Evolutionary conservation across 345 rosid species (phyloP).

Genomic region (Populus simonii): DNA sequence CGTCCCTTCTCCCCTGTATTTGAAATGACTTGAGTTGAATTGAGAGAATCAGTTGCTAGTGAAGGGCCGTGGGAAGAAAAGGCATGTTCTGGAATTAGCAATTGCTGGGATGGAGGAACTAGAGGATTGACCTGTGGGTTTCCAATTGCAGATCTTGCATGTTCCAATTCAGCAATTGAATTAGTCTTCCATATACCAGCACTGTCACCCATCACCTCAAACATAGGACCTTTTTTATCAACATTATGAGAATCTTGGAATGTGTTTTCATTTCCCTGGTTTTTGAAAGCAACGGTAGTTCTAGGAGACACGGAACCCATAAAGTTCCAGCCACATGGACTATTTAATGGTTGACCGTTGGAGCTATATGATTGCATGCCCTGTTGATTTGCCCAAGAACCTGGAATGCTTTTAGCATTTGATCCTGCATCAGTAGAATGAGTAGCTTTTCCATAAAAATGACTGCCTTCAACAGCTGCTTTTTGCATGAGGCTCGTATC

Average conservation of each 20-base stretch:
- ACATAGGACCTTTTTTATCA: constrained; percentile 22
- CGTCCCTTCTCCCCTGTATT: constrained; percentile 11
- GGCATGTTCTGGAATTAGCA: constrained; percentile 4
- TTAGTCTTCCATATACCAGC: constrained; percentile 8
- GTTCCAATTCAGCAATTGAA: constrained; percentile 7
- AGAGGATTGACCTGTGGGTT: constrained; percentile 11
- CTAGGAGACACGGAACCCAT: constrained; percentile 30
- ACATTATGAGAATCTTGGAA: constrained; percentile 30
- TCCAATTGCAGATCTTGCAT: neutral
- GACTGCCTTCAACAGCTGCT: constrained; percentile 37
- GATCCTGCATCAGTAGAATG: constrained; percentile 36
- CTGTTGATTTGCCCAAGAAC: constrained; percentile 37
- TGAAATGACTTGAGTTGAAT: constrained; percentile 2
- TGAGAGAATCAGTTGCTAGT: neutral
- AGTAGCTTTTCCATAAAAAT: constrained; percentile 36
- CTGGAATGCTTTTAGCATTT: constrained; percentile 32
- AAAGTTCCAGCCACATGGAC: constrained; percentile 43
- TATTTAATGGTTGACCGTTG: constrained; percentile 37
- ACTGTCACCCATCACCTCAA: constrained; percentile 27
- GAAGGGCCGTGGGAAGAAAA: neutral
- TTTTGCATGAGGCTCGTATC: constrained; percentile 33
- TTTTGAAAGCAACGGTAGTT: constrained; percentile 18
- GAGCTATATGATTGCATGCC: constrained; percentile 17
- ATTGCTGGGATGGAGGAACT: constrained; percentile 14
- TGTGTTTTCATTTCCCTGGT: constrained; percentile 32